phyloP scores from a whole-genome alignment of 1,284 basidiomycete genomes.

The Fomes fomentarius region DNA sequence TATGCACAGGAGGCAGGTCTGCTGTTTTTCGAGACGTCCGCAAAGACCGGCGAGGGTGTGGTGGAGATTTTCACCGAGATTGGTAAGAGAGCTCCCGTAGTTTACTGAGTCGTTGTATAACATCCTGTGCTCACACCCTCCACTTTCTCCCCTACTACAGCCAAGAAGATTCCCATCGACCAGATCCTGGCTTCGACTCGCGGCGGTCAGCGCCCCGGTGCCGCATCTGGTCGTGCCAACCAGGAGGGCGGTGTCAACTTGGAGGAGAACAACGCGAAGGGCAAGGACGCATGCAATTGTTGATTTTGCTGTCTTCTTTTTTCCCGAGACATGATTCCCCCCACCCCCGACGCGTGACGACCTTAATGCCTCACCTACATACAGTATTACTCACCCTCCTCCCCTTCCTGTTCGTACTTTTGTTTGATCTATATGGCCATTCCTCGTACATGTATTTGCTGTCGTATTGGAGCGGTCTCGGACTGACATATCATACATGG shows the following conservation, averaged over 20 bases:
- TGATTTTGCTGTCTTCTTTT: conserved; percentile 27
- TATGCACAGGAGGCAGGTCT: conserved; percentile 94
- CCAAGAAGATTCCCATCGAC: conserved; percentile 96
- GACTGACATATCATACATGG: conserved; percentile 26
- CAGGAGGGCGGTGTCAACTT: conserved; percentile 74
- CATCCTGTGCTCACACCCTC: conserved; percentile 12
- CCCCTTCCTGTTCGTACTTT: conserved; percentile 27
- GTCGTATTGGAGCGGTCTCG: conserved; percentile 32
- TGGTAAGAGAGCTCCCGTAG: conserved; percentile 58
- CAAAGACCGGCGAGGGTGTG: conserved; percentile 97
- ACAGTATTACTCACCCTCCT: conserved; percentile 26
- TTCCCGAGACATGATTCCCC: conserved; percentile 11
- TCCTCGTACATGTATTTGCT: conserved; percentile 39
- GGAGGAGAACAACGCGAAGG: conserved; percentile 67
- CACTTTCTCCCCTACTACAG: conserved; percentile 41
- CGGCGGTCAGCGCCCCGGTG: conserved; percentile 62
- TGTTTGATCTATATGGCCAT: conserved; percentile 39
- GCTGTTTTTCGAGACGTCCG: conserved; percentile 97
- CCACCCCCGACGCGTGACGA: conserved; percentile 21
- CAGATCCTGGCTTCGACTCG: conserved; percentile 84
- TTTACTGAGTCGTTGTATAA: conserved; percentile 1
- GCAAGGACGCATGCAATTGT: conserved; percentile 83
- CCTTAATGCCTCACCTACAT: conserved; percentile 26
- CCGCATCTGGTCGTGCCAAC: conserved; percentile 53
- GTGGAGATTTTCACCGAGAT: conserved; percentile 99